phyloP scores from a whole-genome alignment of 1,284 basidiomycete genomes.

The Boletus subluridellus region DNA sequence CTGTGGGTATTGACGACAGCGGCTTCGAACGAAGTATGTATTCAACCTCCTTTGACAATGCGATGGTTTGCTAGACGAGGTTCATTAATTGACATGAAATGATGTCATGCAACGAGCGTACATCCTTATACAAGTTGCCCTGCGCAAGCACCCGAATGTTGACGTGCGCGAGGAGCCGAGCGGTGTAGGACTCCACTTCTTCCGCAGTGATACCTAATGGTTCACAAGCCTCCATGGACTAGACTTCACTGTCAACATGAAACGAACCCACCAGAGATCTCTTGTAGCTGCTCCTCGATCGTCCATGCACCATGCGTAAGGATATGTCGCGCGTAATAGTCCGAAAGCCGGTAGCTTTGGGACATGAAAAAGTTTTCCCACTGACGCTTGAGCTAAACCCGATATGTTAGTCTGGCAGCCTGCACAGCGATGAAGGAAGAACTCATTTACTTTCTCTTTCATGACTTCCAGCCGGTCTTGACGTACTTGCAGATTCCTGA shows the following conservation, averaged over 20 bases:
- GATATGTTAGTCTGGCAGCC: constrained; percentile 5
- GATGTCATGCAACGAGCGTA: constrained; percentile 30
- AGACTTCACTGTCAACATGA: not conserved
- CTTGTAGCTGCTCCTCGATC: constrained; percentile 74
- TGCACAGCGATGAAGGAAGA: not conserved
- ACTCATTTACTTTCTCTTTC: constrained; percentile 70
- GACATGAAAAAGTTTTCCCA: constrained; percentile 88
- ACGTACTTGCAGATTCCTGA: constrained; percentile 68
- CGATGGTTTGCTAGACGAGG: constrained; percentile 65
- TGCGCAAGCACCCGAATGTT: constrained; percentile 77
- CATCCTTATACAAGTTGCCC: constrained; percentile 84
- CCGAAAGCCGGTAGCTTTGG: constrained; percentile 80
- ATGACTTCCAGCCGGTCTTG: constrained; percentile 76
- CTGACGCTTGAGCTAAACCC: constrained; percentile 57
- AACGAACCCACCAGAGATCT: constrained; percentile 63
- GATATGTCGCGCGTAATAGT: constrained; percentile 75
- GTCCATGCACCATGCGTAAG: constrained; percentile 77
- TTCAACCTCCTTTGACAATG: constrained; percentile 73
- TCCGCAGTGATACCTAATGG: constrained; percentile 37
- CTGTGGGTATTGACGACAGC: constrained; percentile 40
- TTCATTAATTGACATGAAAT: constrained; percentile 4
- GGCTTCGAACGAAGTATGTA: constrained; percentile 59
- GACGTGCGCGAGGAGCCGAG: constrained; percentile 62
- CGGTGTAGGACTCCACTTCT: constrained; percentile 70
- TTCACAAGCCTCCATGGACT: not conserved